These are phyloP conservation scores for Tephrocybe rancida DNA, from an alignment of 768 basidiomycete genomes.

Conservation along the genomic window DNA sequence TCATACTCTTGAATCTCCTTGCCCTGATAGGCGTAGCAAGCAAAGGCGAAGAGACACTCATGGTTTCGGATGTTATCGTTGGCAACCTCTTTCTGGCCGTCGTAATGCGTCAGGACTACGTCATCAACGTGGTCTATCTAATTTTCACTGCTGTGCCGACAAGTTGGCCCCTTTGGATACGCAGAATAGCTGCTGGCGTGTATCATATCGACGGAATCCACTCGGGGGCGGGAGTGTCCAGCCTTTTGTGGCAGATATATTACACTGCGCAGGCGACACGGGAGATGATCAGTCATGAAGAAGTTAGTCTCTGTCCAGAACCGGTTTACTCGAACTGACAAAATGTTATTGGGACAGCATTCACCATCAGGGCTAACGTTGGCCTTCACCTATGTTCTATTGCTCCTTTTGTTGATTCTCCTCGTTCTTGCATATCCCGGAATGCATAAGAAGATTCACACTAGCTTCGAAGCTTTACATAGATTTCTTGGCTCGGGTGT, in stretches of 20 bases:
- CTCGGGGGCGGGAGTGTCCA: constrained; percentile 57
- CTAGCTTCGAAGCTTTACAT: constrained; percentile 45
- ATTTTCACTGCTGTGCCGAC: constrained; percentile 50
- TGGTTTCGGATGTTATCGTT: constrained; percentile 42
- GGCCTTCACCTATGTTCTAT: constrained; percentile 10
- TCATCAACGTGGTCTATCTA: constrained; percentile 60
- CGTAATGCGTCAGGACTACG: constrained; percentile 57
- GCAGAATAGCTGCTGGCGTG: constrained; percentile 55
- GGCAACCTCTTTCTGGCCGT: constrained; percentile 51
- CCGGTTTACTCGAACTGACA: constrained; percentile 58
- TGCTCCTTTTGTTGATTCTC: constrained; percentile 33
- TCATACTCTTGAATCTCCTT: constrained; percentile 57
- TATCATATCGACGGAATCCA: constrained; percentile 66
- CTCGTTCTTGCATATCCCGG: constrained; percentile 42
- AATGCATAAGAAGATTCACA: constrained; percentile 37
- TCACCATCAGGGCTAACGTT: constrained; percentile 14
- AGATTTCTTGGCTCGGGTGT: constrained; percentile 51
- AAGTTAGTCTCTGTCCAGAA: constrained; percentile 47
- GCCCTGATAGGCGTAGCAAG: constrained; percentile 47
- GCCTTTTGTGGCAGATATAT: constrained; percentile 52
- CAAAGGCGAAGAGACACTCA: constrained; percentile 34
- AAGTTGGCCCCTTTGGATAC: constrained; percentile 60
- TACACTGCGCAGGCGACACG: constrained; percentile 54
- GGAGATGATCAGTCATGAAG: constrained; percentile 35
- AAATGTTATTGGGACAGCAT: constrained; percentile 42